Conservation (phyloP, 495 filamentous ascomycete species). For the Tuber aestivum region DNA sequence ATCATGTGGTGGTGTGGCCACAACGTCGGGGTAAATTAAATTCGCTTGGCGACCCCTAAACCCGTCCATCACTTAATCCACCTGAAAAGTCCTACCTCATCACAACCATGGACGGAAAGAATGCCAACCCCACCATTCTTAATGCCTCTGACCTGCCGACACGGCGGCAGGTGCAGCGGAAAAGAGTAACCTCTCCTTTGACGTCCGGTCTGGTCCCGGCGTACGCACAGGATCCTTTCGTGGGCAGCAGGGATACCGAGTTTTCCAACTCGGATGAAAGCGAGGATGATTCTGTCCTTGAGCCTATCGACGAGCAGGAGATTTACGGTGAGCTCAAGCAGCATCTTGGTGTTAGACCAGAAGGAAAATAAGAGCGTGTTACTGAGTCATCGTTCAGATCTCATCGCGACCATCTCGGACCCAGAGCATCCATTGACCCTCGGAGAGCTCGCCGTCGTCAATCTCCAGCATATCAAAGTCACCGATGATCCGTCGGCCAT, state of each 20-base stretch:
- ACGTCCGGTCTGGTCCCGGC: conserved; percentile 48
- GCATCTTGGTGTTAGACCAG: not conserved
- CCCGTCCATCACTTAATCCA: not conserved
- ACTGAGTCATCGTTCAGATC: conserved; percentile 53
- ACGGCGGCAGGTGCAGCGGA: conserved; percentile 52
- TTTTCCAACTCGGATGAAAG: conserved; percentile 46
- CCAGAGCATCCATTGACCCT: conserved; percentile 93
- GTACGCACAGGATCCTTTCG: conserved; percentile 54
- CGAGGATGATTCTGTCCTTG: conserved; percentile 59
- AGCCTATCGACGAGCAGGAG: conserved; percentile 92
- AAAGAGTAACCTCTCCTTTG: conserved; percentile 7
- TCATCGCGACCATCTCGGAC: conserved; percentile 88
- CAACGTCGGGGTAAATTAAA: not conserved
- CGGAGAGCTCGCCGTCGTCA: conserved; percentile 86
- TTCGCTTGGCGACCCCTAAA: not conserved
- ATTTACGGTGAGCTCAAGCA: conserved; percentile 65
- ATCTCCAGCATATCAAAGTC: conserved; percentile 82
- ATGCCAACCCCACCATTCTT: conserved; percentile 91
- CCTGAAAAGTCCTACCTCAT: not conserved
- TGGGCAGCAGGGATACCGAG: conserved; percentile 39
- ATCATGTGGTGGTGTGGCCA: not conserved
- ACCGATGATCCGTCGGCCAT: conserved; percentile 50
- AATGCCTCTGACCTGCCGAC: conserved; percentile 88
- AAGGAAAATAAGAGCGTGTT: not conserved
- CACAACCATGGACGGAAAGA: conserved; percentile 53